phyloP scores from a whole-genome alignment of 2,329 filamentous ascomycete species.

The Anthostomella pinea region DNA sequence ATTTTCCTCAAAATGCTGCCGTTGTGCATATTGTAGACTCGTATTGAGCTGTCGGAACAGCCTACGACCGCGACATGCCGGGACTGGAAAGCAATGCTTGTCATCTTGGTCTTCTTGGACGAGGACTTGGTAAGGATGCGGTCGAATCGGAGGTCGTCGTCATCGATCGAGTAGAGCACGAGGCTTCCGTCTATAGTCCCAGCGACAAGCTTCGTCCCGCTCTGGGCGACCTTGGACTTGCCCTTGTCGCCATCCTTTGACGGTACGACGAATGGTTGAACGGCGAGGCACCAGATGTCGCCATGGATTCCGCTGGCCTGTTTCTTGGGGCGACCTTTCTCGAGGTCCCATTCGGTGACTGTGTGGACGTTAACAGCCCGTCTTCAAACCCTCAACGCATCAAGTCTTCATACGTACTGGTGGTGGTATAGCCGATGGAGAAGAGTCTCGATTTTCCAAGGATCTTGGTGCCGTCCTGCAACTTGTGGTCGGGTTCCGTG shows the following conservation, averaged over 20 bases:
- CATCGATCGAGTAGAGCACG: constrained; percentile 80
- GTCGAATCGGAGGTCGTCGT: constrained; percentile 78
- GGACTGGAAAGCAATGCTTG: constrained; percentile 88
- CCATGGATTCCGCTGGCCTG: constrained; percentile 91
- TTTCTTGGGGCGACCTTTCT: constrained; percentile 70
- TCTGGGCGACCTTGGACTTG: constrained; percentile 31
- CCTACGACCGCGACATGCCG: constrained; percentile 80
- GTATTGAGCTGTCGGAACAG: constrained; percentile 92
- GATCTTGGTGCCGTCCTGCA: constrained; percentile 58
- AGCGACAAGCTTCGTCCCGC: constrained; percentile 64
- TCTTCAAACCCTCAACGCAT: no score
- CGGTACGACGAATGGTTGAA: constrained; percentile 59
- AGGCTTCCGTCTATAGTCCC: constrained; percentile 92
- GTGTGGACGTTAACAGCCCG: no score
- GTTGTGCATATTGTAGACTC: constrained; percentile 81
- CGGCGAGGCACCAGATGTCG: constrained; percentile 94
- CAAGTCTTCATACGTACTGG: no score
- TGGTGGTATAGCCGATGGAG: constrained; percentile 91
- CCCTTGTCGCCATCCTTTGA: constrained; percentile 22
- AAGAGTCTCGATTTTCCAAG: constrained; percentile 81
- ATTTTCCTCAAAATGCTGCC: constrained; percentile 76
- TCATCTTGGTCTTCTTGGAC: constrained; percentile 81
- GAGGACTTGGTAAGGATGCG: constrained; percentile 72
- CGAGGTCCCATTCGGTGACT: constrained; percentile 95
- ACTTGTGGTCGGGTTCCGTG: constrained; percentile 73